Evolutionary conservation across 108 stramenopile species (phyloP), one percentile per base, ranked within the genome.

Genomic region (Nitzschia palea): DNA sequence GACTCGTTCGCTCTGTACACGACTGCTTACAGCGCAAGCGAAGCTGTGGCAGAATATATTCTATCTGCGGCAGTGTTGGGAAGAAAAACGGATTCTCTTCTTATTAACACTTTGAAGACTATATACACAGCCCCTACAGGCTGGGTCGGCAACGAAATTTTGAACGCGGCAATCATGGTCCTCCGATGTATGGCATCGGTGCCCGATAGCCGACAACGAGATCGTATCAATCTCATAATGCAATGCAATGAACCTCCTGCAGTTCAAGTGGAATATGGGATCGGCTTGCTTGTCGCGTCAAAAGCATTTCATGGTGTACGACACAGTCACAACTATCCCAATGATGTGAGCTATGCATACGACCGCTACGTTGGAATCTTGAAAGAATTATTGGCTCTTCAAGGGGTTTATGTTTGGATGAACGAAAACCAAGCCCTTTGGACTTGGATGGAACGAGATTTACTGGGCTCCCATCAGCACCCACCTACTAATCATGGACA

Each of bases 381-480:
- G 26, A 76, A 77, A 52, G 73, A 80, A 22, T 55, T 95, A 43
- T 50, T 71, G 52, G 63, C 66, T 25, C 61, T 82, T 25, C 63
- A 71, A 27, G 55, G 73, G n/a, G 81, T 91, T 23, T 77, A 45
- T 23, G 55, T 58, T 23, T 93, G 91, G 91, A 87, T 93, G 91
- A 61, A 43, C 22, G 70, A 80, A 34, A 82, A 92, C 67, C 73
- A 76, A 44, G 17, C 51, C 8, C 52, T 57, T 15, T 90, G 87
- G 88, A 53, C 43, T 12, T 91, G 85, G 76, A 79, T 93, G 65
- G 89, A 93, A 54, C 67, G 76, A 18, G 85, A 91, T 29, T 44
- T 76, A 3, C 36, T 68, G 26, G 77, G 75, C 8, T 31, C 55
- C 18, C 44, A 37, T 14, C 50, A 40, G 2, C 67, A 68, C 22